A percentile compares a stretch with the other conserved stretches of the same genome.
Evolutionary conservation across 306 rosid species (phyloP).

Genomic region (Quercus suber): DNA sequence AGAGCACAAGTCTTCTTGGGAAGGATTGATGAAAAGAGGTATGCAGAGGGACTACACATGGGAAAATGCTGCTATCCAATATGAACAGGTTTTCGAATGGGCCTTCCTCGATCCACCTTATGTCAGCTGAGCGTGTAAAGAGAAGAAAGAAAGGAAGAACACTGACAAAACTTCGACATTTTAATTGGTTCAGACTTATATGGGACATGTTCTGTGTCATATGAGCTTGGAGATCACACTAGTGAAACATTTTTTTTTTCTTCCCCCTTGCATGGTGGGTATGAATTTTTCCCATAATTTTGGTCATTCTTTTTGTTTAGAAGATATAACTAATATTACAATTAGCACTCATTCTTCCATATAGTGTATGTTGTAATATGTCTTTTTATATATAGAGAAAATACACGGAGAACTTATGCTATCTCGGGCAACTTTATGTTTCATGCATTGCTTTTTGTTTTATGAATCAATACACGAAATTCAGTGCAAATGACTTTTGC

Average conservation of each 20-base stretch:
- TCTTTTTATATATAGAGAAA: background rate
- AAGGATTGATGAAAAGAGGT: conserved; percentile 68
- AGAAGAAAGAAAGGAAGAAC: background rate
- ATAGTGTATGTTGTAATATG: background rate
- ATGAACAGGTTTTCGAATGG: conserved; percentile 78
- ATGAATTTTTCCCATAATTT: background rate
- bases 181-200: background rate
- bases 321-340: background rate
- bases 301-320: background rate
- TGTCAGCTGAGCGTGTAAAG: conserved; percentile 27
- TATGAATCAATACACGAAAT: background rate
- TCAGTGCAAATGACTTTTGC: background rate
- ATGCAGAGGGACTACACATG: conserved; percentile 72
- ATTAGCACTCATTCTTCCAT: background rate
- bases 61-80: conserved; percentile 70
- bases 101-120: conserved; percentile 66
- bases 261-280: background rate
- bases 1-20: conserved; percentile 72
- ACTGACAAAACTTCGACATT: background rate
- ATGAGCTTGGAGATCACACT: background rate
- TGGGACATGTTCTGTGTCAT: background rate
- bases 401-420: no score
- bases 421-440: no score
- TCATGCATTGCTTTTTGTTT: no score
- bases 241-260: background rate